Percentiles rank a stretch among this genome's conserved stretches.
Evolutionary conservation across 768 basidiomycete species (phyloP).

Genomic region (Russula sp.): DNA sequence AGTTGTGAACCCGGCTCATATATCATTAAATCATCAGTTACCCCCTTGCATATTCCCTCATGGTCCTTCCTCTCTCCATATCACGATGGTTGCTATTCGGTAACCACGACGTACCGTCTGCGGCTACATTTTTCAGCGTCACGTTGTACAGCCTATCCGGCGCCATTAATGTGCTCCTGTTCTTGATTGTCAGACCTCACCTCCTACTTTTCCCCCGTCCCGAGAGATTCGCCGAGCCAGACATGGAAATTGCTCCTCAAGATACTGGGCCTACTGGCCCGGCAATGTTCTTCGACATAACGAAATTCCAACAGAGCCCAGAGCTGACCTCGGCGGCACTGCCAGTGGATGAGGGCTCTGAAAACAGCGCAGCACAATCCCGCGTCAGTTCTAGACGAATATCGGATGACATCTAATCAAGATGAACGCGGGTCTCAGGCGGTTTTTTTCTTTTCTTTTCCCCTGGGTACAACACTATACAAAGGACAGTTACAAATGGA

Average conservation of each 20-base stretch:
- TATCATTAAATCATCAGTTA: neutral
- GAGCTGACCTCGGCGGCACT: neutral
- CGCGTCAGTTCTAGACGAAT: neutral
- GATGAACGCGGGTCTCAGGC: too few species aligned
- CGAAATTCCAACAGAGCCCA: neutral
- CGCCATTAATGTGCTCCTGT: slow-evolving; percentile 41
- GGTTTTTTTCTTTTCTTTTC: too few species aligned
- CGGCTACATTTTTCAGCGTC: slow-evolving; percentile 38
- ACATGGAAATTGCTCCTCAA: neutral
- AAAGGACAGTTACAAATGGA: too few species aligned
- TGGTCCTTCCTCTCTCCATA: neutral
- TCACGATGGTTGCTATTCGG: neutral
- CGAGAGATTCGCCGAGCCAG: neutral
- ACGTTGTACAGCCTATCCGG: slow-evolving; percentile 34
- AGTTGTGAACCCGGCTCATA: slow-evolving; percentile 2
- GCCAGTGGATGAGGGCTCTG: neutral
- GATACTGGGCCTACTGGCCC: neutral
- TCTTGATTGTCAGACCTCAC: slow-evolving; percentile 40
- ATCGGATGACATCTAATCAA: neutral
- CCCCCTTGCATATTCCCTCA: neutral
- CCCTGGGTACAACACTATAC: too few species aligned
- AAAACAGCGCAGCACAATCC: neutral
- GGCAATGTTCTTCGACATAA: neutral
- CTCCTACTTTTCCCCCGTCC: slow-evolving; percentile 36
- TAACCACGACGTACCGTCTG: slow-evolving; percentile 36